These are phyloP conservation scores for Tulasnella sp. DNA, from an alignment of 768 basidiomycete genomes.

Conservation along the genomic window DNA sequence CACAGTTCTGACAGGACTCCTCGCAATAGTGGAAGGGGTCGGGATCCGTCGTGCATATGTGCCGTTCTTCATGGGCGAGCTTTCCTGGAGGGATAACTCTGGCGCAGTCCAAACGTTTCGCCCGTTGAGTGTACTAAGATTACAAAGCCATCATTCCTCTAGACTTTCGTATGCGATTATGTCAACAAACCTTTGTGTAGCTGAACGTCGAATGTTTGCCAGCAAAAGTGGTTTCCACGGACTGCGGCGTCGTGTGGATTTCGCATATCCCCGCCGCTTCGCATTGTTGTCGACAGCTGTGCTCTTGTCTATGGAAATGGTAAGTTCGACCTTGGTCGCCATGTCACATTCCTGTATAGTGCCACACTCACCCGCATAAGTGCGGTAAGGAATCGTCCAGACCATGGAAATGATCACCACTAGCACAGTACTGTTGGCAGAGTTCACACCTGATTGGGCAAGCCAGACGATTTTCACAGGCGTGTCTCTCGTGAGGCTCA, in stretches of 20 bases:
- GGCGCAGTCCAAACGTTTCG: slow-evolving; percentile 56
- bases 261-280: slow-evolving; percentile 56
- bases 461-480: slow-evolving; percentile 52
- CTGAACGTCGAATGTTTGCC: slow-evolving; percentile 64
- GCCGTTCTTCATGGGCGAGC: slow-evolving; percentile 52
- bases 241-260: slow-evolving; percentile 61
- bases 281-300: slow-evolving; percentile 53
- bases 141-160: neutral
- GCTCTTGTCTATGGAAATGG: slow-evolving; percentile 51
- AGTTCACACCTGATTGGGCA: slow-evolving; percentile 61
- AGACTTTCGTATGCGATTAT: neutral
- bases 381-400: slow-evolving; percentile 50
- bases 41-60: slow-evolving; percentile 54
- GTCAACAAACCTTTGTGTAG: slow-evolving; percentile 59
- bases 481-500: slow-evolving; percentile 51
- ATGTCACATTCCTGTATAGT: neutral
- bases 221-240: slow-evolving; percentile 64
- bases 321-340: neutral
- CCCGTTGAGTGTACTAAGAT: slow-evolving; percentile 45
- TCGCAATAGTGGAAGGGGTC: slow-evolving; percentile 61
- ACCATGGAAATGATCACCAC: slow-evolving; percentile 58
- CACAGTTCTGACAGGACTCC: slow-evolving; percentile 56
- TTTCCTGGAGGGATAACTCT: slow-evolving; percentile 52
- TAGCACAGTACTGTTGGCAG: slow-evolving; percentile 58
- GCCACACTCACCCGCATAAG: slow-evolving; percentile 57